These are phyloP conservation scores for Xylaria arbuscula DNA, from an alignment of 2,329 filamentous ascomycete species.

Conservation along the genomic window DNA sequence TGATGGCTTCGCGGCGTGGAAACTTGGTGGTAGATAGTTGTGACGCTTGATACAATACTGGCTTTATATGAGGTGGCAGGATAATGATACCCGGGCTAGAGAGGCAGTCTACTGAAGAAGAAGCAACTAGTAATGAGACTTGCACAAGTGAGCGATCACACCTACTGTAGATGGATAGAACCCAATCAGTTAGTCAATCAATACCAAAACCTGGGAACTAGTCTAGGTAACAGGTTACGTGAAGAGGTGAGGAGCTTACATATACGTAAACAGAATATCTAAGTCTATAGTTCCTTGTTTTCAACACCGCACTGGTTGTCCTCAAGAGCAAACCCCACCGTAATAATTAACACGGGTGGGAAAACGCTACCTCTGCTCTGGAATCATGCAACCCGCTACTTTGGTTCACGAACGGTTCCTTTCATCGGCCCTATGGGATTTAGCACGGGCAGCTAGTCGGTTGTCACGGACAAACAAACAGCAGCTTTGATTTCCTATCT, in stretches of 20 bases:
- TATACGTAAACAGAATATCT: neutral
- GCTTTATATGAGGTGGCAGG: neutral
- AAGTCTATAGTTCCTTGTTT: slow-evolving; percentile 2
- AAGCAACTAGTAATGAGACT: slow-evolving; percentile 29
- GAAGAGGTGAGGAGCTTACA: neutral
- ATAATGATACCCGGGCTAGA: neutral
- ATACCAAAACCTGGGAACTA: slow-evolving; percentile 1
- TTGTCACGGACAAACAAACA: neutral
- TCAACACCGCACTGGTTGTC: neutral
- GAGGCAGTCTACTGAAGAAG: slow-evolving; percentile 3
- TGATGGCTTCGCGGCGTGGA: neutral
- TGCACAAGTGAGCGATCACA: neutral
- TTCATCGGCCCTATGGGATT: slow-evolving; percentile 27
- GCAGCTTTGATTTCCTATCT: slow-evolving; percentile 7
- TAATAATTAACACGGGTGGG: neutral
- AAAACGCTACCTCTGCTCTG: slow-evolving; percentile 2
- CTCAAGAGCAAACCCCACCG: neutral
- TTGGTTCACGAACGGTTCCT: slow-evolving; percentile 20
- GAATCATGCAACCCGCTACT: neutral
- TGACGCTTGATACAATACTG: neutral
- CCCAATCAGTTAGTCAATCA: neutral
- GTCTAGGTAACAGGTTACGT: neutral
- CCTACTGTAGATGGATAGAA: neutral
- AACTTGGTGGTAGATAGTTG: neutral
- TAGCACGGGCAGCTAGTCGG: neutral